Percentiles rank a stretch among this genome's conserved stretches.
phyloP scores from a whole-genome alignment of 805 yeast species.

The Candida qinlingensis region DNA sequence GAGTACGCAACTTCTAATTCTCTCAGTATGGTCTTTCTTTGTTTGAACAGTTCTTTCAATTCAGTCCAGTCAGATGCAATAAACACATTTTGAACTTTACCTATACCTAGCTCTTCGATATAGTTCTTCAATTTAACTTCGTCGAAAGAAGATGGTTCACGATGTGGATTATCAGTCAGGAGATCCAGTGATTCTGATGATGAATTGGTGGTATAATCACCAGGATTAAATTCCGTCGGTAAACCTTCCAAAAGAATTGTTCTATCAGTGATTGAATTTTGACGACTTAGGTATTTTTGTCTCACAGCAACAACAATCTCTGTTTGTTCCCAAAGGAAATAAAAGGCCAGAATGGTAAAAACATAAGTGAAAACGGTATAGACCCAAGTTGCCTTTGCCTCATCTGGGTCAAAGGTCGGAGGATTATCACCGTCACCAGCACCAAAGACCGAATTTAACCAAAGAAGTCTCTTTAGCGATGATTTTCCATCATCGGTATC shows the following conservation, averaged over 20 bases:
- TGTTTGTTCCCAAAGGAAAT: constrained; percentile 65
- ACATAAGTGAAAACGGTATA: constrained; percentile 84
- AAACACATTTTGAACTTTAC: constrained; percentile 69
- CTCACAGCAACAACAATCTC: constrained; percentile 68
- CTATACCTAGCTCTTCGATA: constrained; percentile 74
- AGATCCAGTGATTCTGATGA: constrained; percentile 9
- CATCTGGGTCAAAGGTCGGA: constrained; percentile 32
- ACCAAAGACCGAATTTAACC: neutral
- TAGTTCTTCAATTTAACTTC: constrained; percentile 65
- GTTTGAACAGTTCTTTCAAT: constrained; percentile 56
- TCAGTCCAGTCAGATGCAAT: constrained; percentile 83
- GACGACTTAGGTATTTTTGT: constrained; percentile 78
- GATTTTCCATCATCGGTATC: constrained; percentile 5
- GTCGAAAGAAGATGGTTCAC: constrained; percentile 27
- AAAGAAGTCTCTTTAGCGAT: constrained; percentile 13
- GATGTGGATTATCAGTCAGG: neutral
- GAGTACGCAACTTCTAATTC: constrained; percentile 53
- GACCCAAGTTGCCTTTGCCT: constrained; percentile 65
- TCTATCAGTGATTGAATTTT: constrained; percentile 85
- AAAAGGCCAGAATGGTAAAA: constrained; percentile 66
- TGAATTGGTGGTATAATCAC: constrained; percentile 15
- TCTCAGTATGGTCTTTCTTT: constrained; percentile 48
- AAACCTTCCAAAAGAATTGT: constrained; percentile 85
- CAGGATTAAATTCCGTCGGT: constrained; percentile 64
- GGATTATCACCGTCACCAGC: constrained; percentile 35